Evolutionary conservation across 148 eudicot species (phyloP), one percentile per base, ranked within the genome.

Genomic region (Fagopyrum esculentum): DNA sequence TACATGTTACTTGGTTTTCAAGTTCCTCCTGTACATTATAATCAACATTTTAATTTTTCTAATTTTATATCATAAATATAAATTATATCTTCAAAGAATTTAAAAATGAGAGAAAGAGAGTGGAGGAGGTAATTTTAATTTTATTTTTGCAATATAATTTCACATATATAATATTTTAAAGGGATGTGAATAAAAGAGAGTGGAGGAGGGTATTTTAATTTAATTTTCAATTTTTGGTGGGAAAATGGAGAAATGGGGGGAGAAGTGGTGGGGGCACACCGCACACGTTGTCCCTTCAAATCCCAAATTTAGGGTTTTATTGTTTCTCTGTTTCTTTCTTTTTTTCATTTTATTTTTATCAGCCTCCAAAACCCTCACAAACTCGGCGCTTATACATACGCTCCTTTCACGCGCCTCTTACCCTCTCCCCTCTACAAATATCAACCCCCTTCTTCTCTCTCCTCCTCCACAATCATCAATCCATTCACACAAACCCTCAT

Each of bases 201-300:
- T 66, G 71, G 71, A 66, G 52, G 52, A 12, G 46, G 46, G 47
- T 13, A 12, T 12, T 66, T 63, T 12, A 66, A 35, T 66, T 64
- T 40, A 5, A 16, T 61, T 43, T 5, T 66, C 6, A 40, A 43
- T 12, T 66, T 35, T 35, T 66, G 47, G 19, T 6, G n/a, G n/a
- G 47, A 66, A 59, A 66, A 66, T 66, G 71, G 71, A 43, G 19
- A 59, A 66, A 66, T 66, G 71, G 71, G 30, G 19, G 7, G n/a
- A 43, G n/a, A 40, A 19, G 46, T 40, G 71, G 71, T 40, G 71
- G 71, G 71, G 71, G 71, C 71, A 43, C 71, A 43, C 46, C 71
- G 71, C 71, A 66, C 71, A 66, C 71, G 71, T 66, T 66, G 71
- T 66, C 71, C 71, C 71, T 46, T 17, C 46, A 19, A 59, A 59